Base-by-base conservation (phyloP, 768 basidiomycete genomes). In the Boletus barrowsii region DNA sequence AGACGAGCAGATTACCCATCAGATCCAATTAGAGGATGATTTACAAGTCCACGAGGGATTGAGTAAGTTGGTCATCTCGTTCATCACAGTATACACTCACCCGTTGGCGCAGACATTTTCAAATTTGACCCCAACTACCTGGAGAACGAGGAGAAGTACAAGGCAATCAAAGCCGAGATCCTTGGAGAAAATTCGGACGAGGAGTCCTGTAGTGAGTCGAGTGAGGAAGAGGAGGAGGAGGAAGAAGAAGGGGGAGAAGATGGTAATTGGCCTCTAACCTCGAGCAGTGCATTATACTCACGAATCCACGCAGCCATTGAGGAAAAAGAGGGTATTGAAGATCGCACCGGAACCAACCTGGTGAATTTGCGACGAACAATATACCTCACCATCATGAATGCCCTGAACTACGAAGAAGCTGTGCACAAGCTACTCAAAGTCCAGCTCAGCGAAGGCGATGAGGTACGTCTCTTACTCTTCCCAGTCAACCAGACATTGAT, bases 351-450 rank as follows among this genome's bases (percentile, higher is more conserved):
- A 68, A 97, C 94, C 15, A 97, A 97, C 67, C 75, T 98, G 51
- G 93, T 98, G 70, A 98, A 98, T 71, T 74, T 99, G 47, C 87
- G 97, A 47, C 83, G 94, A 64, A 82, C 84, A 22, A 98, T 99
- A 68, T 99, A 99, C 69, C 74, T 99, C 59, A 97, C 97, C 0
- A 96, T 98, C 77, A 98, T 98, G 96, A 98, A 98, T 67, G 93
- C 94, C 42, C 79, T 98, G 54, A 94, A 92, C 71, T 97, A 93
- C 68, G 97, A 99, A 71, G 97, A 99, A 84, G 96, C 96, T 0
- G 95, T 98, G 0, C 97, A 99, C 73, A 99, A 99, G 68, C 73
- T 99, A 29, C 82, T 98, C 67, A 98, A 96, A 71, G 83, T 99
- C 22, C 88, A 96, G 61, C 75, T 98, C 14, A 77, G 83, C 50